A percentile compares a stretch with the other conserved stretches of the same genome.
Conservation (phyloP, 179 eudicot genomes). For the Beta lomatogona region DNA sequence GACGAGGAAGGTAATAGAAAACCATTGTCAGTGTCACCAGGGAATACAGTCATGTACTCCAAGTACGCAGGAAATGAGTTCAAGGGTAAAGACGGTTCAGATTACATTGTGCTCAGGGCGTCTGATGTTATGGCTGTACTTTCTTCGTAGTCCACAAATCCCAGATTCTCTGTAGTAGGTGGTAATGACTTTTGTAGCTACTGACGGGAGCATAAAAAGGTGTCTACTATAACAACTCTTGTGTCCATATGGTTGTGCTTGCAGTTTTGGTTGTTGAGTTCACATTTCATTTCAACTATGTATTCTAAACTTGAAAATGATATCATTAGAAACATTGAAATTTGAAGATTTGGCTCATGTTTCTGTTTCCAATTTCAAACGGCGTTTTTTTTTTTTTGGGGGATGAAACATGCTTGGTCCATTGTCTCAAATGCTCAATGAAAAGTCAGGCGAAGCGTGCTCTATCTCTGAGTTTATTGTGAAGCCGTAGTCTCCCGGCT, state of each 20-base stretch:
- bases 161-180: conserved; percentile 1
- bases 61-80: conserved; percentile 94
- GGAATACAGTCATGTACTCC: conserved; percentile 84
- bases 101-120: conserved; percentile 70
- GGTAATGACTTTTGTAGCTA: conserved; percentile 30
- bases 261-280: conserved; percentile 18
- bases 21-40: conserved; percentile 58
- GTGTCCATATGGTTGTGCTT: conserved; percentile 18
- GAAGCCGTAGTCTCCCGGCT: too few relatives aligned
- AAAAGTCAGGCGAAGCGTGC: too few relatives aligned
- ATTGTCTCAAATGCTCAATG: too few relatives aligned
- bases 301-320: neutral
- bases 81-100: conserved; percentile 83
- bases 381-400: too few relatives aligned
- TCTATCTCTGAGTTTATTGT: too few relatives aligned
- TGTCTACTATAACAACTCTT: neutral
- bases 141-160: conserved; percentile 7
- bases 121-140: conserved; percentile 92
- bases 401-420: neutral
- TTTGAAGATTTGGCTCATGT: neutral
- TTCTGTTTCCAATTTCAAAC: too few relatives aligned
- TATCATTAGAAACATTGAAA: too few relatives aligned
- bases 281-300: neutral
- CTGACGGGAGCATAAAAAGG: neutral
- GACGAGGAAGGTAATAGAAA: conserved; percentile 79